A percentile compares a stretch with the other conserved stretches of the same genome.
Evolutionary conservation across 148 eudicot species (phyloP).

Genomic region (Chenopodium quinoa): DNA sequence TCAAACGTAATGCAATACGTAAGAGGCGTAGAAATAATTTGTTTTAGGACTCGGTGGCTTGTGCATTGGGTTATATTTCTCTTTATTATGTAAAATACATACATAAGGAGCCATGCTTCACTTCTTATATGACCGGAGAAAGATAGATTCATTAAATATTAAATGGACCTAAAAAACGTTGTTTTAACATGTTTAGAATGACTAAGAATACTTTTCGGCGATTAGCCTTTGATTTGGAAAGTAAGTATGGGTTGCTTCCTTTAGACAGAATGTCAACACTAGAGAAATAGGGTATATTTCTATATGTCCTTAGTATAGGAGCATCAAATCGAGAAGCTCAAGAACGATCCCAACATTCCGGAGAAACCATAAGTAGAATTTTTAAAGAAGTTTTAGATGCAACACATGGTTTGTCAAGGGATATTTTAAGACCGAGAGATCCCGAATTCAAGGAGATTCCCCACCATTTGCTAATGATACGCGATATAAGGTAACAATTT

Average conservation of each 20-base stretch:
- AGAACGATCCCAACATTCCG: neutral
- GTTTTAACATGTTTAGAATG: neutral
- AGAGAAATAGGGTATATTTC: neutral
- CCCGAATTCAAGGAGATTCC: too few relatives aligned
- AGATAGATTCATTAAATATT: constrained; percentile 6
- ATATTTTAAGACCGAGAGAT: too few relatives aligned
- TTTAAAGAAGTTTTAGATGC: too few relatives aligned
- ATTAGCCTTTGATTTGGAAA: constrained; percentile 1
- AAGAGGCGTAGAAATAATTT: neutral
- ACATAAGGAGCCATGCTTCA: constrained; percentile 8
- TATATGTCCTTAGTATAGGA: too few relatives aligned
- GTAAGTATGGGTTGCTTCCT: neutral
- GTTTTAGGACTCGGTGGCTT: neutral
- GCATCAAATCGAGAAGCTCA: neutral
- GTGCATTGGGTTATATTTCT: neutral
- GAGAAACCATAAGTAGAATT: too few relatives aligned
- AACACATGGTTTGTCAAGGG: too few relatives aligned
- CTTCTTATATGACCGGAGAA: neutral
- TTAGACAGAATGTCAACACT: neutral
- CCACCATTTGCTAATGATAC: too few relatives aligned
- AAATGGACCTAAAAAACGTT: neutral
- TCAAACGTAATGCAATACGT: neutral
- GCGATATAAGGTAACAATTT: neutral
- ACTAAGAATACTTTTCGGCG: neutral
- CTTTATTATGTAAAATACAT: neutral